Evolutionary conservation across 2,329 filamentous ascomycete genomes (phyloP).

Genomic region (Sporothrix curviconia): DNA sequence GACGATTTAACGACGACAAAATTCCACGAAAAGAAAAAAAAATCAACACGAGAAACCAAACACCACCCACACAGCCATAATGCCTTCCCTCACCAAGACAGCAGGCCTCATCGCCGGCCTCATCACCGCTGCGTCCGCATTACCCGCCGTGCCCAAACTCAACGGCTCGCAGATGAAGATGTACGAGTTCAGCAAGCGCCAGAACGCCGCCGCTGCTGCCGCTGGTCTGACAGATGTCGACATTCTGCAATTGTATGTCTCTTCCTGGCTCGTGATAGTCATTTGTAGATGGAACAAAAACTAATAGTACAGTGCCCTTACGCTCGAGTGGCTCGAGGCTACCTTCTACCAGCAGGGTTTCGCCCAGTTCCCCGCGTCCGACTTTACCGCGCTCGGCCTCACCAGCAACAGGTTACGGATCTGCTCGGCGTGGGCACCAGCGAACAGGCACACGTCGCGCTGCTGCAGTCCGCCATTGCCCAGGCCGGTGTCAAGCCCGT

Average conservation of each 20-base stretch:
- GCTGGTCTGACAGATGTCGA: conserved; percentile 46
- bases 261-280: too few species aligned
- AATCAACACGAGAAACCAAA: conserved; percentile 21
- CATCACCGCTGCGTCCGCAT: conserved; percentile 39
- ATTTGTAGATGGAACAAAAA: too few species aligned
- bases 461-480: conserved; percentile 54
- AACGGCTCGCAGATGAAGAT: conserved; percentile 39
- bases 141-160: conserved; percentile 39
- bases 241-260: conserved; percentile 54
- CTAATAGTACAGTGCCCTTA: conserved; percentile 56
- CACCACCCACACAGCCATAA: conserved; percentile 25
- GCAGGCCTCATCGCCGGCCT: conserved; percentile 38
- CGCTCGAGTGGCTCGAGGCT: conserved; percentile 68
- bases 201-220: conserved; percentile 41
- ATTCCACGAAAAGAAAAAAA: conserved; percentile 22
- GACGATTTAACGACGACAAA: conserved; percentile 19
- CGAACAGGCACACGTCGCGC: conserved; percentile 56
- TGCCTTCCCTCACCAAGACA: conserved; percentile 43
- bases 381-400: conserved; percentile 60
- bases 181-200: conserved; percentile 42
- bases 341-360: conserved; percentile 68
- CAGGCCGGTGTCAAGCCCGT: conserved; percentile 59
- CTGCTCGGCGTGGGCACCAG: conserved; percentile 56
- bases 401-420: conserved; percentile 48
- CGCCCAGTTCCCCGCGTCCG: conserved; percentile 54